Evolutionary conservation across 129 eudicot genomes (phyloP), one percentile per base, ranked within the genome.

Genomic region (Heracleum sosnowskyi): DNA sequence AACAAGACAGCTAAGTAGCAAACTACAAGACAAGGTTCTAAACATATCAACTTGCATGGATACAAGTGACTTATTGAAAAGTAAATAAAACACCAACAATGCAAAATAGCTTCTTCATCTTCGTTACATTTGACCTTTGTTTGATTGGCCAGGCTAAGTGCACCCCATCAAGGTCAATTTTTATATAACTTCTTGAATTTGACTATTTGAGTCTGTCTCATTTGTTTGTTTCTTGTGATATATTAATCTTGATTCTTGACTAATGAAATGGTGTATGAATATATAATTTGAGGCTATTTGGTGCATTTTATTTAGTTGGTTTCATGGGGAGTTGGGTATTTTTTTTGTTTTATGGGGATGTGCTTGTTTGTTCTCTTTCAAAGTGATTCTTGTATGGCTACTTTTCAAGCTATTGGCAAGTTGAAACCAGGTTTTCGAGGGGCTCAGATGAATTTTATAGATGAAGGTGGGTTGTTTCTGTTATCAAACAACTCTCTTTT

Each of bases 361-460:
- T 68, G 57, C 73, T 80, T 83, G 78, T 18, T 79, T 62, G 24
- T 87, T 31, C 83, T 89, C 77, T 83, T 85, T 45, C 66, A 79
- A 40, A 75, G 81, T 46, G 78, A 85, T 79, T 70, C 79, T 11
- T 88, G 93, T 78, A 33, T 36, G 72, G 83, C 91, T 34, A 88
- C 93, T 81, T 64, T 90, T 77, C 88, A 74, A 80, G 75, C 35
- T 66, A 70, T 72, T 28, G 93, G 83, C 79, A 78, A 63, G 76
- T 35, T 94, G 81, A 63, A 34, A 51, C 87, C 84, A 42, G 97
- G 91, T 13, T 91, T 87, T 77, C 79, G 84, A 83, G 92, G 83
- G 13, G 75, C 97, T 74, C 96, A 86, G 81, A 94, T 94, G 97
- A 79, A 41, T 39, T 94, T 76, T 81, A 81, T 91, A 76, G 96